Evolutionary conservation across 106 monocot genomes (phyloP), one percentile per base, ranked within the genome.

Genomic region (Acorus gramineus): DNA sequence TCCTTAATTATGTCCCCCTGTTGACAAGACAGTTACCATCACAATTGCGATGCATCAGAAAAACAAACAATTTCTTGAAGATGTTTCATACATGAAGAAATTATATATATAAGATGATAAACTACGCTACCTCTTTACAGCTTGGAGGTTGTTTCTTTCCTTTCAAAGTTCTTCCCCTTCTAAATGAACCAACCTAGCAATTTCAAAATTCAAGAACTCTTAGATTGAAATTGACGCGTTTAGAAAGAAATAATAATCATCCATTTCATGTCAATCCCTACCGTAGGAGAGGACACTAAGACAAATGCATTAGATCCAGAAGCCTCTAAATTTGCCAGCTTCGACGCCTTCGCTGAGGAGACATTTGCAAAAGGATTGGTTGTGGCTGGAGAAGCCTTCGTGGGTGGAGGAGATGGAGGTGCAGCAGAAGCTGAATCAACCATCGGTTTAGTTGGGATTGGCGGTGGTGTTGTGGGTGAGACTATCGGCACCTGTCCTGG

Each of bases 231-330:
- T 28, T 28, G 28, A 28, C 28, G 28, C 1, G 28, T 28, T 28
- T 1, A 28, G 28, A 28, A 28, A 28, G 28, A 28, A 28, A 28
- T 28, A 28, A 28, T 28, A 28, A 28, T 28, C 28, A 28, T 28
- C 28, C 28, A 28, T 28, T 28, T 28, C 28, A 28, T 28, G 12
- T 6, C 2, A 59, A 47, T 64, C 55, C 78, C 68, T 79, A 93
- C 93, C 54, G 83, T 79, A 44, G 89, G 93, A 66, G 93, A 85
- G 48, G 86, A 86, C 54, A 93, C 85, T 11, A 81, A 28, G 66
- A 79, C 83, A 77, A 70, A 86, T 59, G 81, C 49, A 67, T 74
- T 84, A 56, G 77, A 49, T 10, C 78, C 83, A 67, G 78, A 78
- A 67, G 81, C 82, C 52, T 81, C 77, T 49, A 89, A 69, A 66